Base-by-base conservation (phyloP, 2,329 filamentous ascomycete genomes). In the Diaporthe citriasiana region DNA sequence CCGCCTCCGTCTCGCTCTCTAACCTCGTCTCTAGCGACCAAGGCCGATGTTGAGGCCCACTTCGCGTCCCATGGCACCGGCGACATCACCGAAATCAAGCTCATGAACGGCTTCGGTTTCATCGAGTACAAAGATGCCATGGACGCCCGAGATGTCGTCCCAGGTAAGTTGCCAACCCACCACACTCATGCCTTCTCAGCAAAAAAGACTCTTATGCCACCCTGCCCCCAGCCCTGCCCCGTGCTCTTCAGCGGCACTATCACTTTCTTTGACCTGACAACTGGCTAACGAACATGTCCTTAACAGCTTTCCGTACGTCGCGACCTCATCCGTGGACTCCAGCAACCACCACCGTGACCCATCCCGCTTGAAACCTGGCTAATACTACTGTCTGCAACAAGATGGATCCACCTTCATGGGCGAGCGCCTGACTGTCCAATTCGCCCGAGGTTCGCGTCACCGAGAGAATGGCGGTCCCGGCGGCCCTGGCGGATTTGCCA, bases 91-190 rank as follows among this genome's bases (percentile, higher is more conserved):
- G 97, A 99, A 88, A 96, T 99, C 87, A 99, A 99, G 89, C 92
- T 99, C 77, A 99, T 99, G 97, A 98, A 98, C 83, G 97, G 97
- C 82, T 99, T 99, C 83, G 97, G 97, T 83, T 99, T 99, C 88
- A 98, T 99, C 83, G 97, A 99, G 85, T 99, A 98, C 86, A 97
- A 98, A 85, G 97, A 98, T 87, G 92, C 95, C 74, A 94, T 98
- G 93, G 97, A 99, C 87, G 97, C 97, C 79, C 94, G 96, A 82
- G 97, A 99, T 87, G 95, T 99, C 77, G 97, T 99, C 81, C 97
- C 97, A 85, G 96, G 97, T 98, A 91, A 87, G 93, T 81, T 63
- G 40, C 22, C 27, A 33, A 38, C 42, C 30, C 40, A 30, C 42
- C 40, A 30, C 42, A 12, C 53, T 53, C 56, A 27, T 55, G 35